Conservation (phyloP, 306 rosid genomes). For the Phaseolus lunatus region DNA sequence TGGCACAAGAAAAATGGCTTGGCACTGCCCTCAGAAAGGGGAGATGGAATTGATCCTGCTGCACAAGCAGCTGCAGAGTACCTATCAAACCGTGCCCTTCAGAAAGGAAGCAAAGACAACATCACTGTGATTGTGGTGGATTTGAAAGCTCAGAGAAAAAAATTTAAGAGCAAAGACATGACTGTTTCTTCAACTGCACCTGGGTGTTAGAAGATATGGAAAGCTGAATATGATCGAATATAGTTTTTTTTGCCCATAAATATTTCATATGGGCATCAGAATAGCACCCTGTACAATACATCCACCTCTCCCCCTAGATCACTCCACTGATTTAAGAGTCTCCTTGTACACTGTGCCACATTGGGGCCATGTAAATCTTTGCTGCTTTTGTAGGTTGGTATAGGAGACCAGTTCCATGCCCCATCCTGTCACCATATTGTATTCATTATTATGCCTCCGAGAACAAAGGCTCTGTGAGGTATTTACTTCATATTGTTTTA, state of each 20-base stretch:
- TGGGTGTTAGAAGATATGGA: slow-evolving; percentile 29
- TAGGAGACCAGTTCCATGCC: slow-evolving; percentile 47
- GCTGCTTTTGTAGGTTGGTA: slow-evolving; percentile 52
- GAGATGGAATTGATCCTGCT: slow-evolving; percentile 76
- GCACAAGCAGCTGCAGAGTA: slow-evolving; percentile 94
- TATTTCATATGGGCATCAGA: slow-evolving; percentile 68
- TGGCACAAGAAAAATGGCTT: slow-evolving; percentile 90
- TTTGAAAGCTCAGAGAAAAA: slow-evolving; percentile 88
- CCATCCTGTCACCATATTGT: slow-evolving; percentile 55
- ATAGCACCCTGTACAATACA: slow-evolving; percentile 56
- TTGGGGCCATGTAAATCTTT: slow-evolving; percentile 69
- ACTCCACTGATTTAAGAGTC: slow-evolving; percentile 48
- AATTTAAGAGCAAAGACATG: slow-evolving; percentile 79
- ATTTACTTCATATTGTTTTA: slow-evolving; percentile 53
- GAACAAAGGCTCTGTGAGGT: slow-evolving; percentile 69
- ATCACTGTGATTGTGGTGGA: slow-evolving; percentile 83
- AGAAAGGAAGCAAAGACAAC: slow-evolving; percentile 91
- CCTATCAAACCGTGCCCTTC: slow-evolving; percentile 80
- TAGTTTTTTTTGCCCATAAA: slow-evolving; percentile 61
- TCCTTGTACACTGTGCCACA: slow-evolving; percentile 47
- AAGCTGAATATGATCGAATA: slow-evolving; percentile 48
- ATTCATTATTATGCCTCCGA: slow-evolving; percentile 71
- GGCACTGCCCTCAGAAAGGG: slow-evolving; percentile 63
- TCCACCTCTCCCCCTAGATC: slow-evolving; percentile 50
- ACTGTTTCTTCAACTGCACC: slow-evolving; percentile 38